Base-by-base conservation (phyloP, 169 alveolate species). In the Plasmodium gallinaceum region DNA sequence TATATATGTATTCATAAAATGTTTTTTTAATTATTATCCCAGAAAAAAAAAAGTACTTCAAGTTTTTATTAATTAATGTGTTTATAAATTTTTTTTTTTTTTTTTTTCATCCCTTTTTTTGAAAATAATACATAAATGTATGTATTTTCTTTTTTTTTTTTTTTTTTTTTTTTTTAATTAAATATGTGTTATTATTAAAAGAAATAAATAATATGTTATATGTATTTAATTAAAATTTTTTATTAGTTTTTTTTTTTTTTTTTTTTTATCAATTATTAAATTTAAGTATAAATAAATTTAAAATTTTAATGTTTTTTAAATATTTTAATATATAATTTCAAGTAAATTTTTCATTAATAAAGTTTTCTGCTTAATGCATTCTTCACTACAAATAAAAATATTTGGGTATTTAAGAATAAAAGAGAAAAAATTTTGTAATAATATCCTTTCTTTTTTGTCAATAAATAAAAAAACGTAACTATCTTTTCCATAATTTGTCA, bases 401-500 rank as follows among this genome's bases (percentile, higher is more conserved):
- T 86, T 69, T 70, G 74, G 10, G 58, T 86, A 43, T 52, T 58
- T 65, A 37, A 86, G 52, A 10, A 71, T 70, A 62, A 86, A 70
- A 51, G 42, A 57, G 48, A 45, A 86, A 46, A 86, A 65, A n/a
- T 73, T 65, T 60, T 24, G 24, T 24, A 86, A 46, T 22, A 70
- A n/a, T 7, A 43, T 24, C 48, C 75, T 86, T 51, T 86, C 92
- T 16, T 46, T 71, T 48, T 86, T 86, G 51, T 86, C 92, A 51
- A 86, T 64, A 61, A 86, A 86, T 12, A 86, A 43, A 54, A 86
- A 73, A 39, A 71, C 54, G n/a, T 70, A 86, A 37, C 45, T 71
- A 16, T 86, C 92, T 51, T 71, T 69, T 37, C 92, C 92, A 18
- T 8, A 26, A n/a, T 86, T 54, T n/a, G 92, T 86, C 57, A 86